Percentiles rank a stretch among this genome's conserved stretches.
Evolutionary conservation across 305 asterid genomes (phyloP).

Genomic region (Plantago rigida): DNA sequence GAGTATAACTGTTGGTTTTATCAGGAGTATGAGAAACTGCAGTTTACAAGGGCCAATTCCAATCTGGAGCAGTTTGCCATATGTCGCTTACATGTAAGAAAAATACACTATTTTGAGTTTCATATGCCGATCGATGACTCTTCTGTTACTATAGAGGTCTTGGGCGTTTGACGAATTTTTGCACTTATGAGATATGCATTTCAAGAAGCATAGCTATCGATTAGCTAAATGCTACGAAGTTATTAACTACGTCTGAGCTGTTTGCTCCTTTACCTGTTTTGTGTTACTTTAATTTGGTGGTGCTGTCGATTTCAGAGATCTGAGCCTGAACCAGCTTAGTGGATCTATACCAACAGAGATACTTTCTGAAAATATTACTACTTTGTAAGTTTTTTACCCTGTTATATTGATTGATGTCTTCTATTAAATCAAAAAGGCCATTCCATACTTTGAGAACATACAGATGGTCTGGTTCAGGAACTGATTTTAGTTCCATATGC

Average conservation of each 20-base stretch:
- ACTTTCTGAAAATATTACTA: conserved; percentile 63
- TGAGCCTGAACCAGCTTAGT: conserved; percentile 74
- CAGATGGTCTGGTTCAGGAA: conserved; percentile 20
- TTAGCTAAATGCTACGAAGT: background rate
- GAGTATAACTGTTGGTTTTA: conserved; percentile 20
- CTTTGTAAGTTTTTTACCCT: conserved; percentile 49
- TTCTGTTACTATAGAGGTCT: background rate
- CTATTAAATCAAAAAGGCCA: background rate
- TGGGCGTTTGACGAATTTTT: background rate
- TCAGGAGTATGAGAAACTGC: conserved; percentile 99
- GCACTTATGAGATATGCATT: background rate
- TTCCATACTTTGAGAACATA: conserved; percentile 2
- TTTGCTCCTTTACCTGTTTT: conserved; percentile 2
- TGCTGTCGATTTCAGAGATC: conserved; percentile 50
- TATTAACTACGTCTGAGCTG: background rate
- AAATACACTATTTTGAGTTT: no score
- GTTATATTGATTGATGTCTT: conserved; percentile 12
- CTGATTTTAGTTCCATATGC: conserved; percentile 27
- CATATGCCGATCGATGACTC: background rate
- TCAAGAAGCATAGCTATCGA: background rate
- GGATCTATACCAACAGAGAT: conserved; percentile 65
- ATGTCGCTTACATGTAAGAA: conserved; percentile 73
- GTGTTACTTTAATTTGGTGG: conserved; percentile 18
- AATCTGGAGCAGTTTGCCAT: conserved; percentile 54
- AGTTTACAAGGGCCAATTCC: conserved; percentile 79